A percentile compares a stretch with the other conserved stretches of the same genome.
Evolutionary conservation across 768 basidiomycete genomes (phyloP).

Genomic region (Boletus vermiculosoides): DNA sequence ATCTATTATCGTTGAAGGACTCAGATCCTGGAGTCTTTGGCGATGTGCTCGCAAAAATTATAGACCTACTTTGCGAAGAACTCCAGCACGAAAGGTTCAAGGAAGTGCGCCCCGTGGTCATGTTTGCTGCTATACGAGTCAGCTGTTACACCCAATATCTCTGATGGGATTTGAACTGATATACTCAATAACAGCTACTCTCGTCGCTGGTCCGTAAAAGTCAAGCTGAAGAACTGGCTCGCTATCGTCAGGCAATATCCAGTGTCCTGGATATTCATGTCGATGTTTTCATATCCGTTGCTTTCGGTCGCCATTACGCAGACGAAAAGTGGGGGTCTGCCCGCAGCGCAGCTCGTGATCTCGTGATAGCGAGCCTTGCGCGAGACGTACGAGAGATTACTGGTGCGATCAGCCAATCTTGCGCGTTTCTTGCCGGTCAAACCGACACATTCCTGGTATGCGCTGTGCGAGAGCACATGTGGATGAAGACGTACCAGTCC

Average conservation of each 20-base stretch:
- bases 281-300: conserved; percentile 44
- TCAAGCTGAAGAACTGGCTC: conserved; percentile 25
- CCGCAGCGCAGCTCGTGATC: conserved; percentile 40
- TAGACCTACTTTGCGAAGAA: conserved; percentile 76
- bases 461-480: conserved; percentile 56
- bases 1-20: conserved; percentile 55
- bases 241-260: conserved; percentile 32
- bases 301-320: conserved; percentile 41
- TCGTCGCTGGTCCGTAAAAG: conserved; percentile 34
- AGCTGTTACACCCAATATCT: conserved; percentile 29
- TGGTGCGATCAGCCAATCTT: conserved; percentile 34
- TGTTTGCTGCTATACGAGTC: conserved; percentile 63
- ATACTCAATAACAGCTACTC: conserved; percentile 31
- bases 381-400: conserved; percentile 36
- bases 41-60: conserved; percentile 71
- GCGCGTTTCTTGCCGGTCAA: conserved; percentile 31
- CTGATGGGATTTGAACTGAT: conserved; percentile 7
- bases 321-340: conserved; percentile 42
- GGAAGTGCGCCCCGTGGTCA: conserved; percentile 55
- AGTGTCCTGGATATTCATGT: conserved; percentile 52
- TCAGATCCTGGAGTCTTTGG: conserved; percentile 46
- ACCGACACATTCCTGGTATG: conserved; percentile 34
- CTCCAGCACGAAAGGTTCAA: conserved; percentile 75
- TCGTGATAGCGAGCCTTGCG: conserved; percentile 37
- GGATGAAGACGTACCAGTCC: conserved; percentile 63